phyloP scores from a whole-genome alignment of 1,284 basidiomycete species.

The Pseudozyma sp. region DNA sequence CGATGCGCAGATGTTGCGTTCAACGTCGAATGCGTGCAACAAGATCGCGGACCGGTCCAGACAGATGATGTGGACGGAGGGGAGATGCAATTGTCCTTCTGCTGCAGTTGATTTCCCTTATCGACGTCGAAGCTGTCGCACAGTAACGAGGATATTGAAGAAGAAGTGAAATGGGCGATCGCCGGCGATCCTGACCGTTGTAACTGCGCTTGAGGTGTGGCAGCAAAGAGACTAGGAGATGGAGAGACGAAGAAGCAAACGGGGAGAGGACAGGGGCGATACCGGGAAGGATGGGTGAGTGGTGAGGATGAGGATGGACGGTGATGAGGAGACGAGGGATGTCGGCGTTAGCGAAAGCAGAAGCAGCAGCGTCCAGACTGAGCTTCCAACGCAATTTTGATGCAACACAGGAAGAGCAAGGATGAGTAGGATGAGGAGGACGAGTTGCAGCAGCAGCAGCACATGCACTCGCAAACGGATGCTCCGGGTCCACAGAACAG shows the following conservation, averaged over 20 bases:
- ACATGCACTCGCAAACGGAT: no score
- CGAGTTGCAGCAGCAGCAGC: no score
- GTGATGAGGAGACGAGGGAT: no score
- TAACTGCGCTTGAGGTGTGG: slow-evolving; percentile 1
- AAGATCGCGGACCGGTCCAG: background rate
- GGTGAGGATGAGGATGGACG: no score
- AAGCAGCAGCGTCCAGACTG: no score
- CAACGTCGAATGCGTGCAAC: background rate
- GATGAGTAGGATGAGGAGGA: background rate
- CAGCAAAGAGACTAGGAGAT: slow-evolving; percentile 3
- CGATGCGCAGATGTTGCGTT: no score
- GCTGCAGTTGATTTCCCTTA: no score
- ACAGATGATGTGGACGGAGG: no score
- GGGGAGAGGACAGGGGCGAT: background rate
- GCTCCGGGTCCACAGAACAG: no score
- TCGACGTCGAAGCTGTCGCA: background rate
- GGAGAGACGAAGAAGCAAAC: slow-evolving; percentile 2
- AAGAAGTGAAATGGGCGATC: slow-evolving; percentile 13
- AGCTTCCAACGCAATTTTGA: background rate
- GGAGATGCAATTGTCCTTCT: no score
- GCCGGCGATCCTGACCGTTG: slow-evolving; percentile 29
- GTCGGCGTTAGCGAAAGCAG: no score
- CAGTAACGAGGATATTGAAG: background rate
- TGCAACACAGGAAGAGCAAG: background rate
- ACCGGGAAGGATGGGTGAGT: no score